Evolutionary conservation across 345 rosid genomes (phyloP).

Genomic region (Murraya paniculata): DNA sequence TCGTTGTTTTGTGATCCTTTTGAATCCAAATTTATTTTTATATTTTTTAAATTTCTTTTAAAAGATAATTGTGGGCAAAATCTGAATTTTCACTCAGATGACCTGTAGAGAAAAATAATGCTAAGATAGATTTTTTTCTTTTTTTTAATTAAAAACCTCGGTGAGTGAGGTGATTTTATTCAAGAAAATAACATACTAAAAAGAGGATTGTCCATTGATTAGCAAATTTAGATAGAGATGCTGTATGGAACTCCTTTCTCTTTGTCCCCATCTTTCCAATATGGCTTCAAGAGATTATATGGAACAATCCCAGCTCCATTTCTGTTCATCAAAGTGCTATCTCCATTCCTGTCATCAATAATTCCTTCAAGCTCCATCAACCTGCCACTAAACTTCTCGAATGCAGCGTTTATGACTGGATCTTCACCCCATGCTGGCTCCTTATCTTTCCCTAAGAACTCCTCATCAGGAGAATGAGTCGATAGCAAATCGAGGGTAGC

Average conservation of each 20-base stretch:
- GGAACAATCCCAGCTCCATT: constrained; percentile 43
- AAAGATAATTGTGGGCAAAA: too few relatives aligned
- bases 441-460: constrained; percentile 33
- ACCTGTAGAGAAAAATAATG: too few relatives aligned
- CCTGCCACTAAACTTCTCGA: constrained; percentile 31
- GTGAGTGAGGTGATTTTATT: too few relatives aligned
- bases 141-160: too few relatives aligned
- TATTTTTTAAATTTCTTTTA: too few relatives aligned
- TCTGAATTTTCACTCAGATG: too few relatives aligned
- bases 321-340: constrained; percentile 30
- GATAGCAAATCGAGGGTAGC: constrained; percentile 40
- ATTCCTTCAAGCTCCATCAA: constrained; percentile 35
- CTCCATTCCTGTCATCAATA: constrained; percentile 35
- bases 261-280: constrained; percentile 39
- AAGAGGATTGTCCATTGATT: too few relatives aligned
- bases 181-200: too few relatives aligned
- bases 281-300: constrained; percentile 45
- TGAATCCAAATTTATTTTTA: too few relatives aligned
- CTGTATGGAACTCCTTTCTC: constrained; percentile 46
- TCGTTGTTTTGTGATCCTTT: too few relatives aligned
- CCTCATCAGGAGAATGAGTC: constrained; percentile 53
- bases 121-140: too few relatives aligned
- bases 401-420: constrained; percentile 28
- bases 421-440: constrained; percentile 39
- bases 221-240: neutral